Base-by-base conservation (phyloP, 148 eudicot genomes). In the Silene conica region DNA sequence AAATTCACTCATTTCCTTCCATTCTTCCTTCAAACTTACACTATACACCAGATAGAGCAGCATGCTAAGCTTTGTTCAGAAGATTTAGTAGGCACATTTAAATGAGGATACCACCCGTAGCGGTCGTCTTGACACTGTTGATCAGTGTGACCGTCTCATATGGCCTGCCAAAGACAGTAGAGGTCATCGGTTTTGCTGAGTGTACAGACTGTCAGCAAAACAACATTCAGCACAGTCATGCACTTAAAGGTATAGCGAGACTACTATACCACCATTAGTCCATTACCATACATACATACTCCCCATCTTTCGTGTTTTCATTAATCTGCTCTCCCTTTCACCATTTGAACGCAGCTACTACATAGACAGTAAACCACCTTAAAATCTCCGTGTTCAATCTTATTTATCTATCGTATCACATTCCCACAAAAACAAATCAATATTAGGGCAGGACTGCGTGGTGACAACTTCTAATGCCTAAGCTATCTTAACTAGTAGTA, bases 201-300 rank as follows among this genome's bases (percentile, higher is more conserved):
- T 89, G 93, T 79, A 81, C 84, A 4, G 87, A 89, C 62, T 89
- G 93, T 67, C 80, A 58, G 58, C 70, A 79, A 73, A 76, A 75
- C 31, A 87, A 87, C 72, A 76, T 87, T 45, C 57, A 85, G 76
- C 63, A 85, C 12, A 76, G 70, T 73, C 87, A 87, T 61, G 90
- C 93, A 64, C 67, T 81, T 34, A 70, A 74, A 85, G 90, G 93
- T 89, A 84, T 3, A 9, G 14, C 48, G 6, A 25, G 11, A 20
- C 23, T 45, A 38, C 11, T 34, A 25, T 21, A 31, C 34, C 34
- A 31, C 34, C n/a, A n/a, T n/a, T n/a, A n/a, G n/a, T n/a, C n/a
- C n/a, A n/a, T n/a, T n/a, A n/a, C n/a, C 34, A 31, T 31, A 31
- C 34, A 0, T 48, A 3, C 54, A 48, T 48, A 48, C 12, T 48